These are phyloP conservation scores for Pneumocystis sp. DNA, from an alignment of 1,139 yeast genomes.

Conservation along the genomic window DNA sequence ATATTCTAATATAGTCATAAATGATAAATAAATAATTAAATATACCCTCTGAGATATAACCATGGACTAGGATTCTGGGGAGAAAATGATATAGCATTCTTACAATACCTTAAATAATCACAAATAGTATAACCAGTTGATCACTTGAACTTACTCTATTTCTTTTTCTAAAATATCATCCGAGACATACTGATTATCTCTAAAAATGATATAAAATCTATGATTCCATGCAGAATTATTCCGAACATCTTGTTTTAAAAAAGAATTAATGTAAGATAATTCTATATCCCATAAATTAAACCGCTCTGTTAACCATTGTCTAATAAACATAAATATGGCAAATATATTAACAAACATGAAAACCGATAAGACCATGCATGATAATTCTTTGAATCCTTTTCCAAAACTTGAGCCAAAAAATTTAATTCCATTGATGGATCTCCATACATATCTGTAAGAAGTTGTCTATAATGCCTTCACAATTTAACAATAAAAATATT, in stretches of 20 bases:
- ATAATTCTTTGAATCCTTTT: constrained; percentile 73
- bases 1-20: neutral
- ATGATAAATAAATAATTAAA: constrained; percentile 12
- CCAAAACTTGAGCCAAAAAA: constrained; percentile 24
- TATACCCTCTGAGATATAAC: constrained; percentile 56
- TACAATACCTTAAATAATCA: constrained; percentile 25
- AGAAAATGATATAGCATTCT: constrained; percentile 35
- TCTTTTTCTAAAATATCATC: constrained; percentile 15
- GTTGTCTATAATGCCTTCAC: constrained; percentile 3
- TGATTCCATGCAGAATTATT: constrained; percentile 95
- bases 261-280: constrained; percentile 34
- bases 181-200: constrained; percentile 15
- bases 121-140: constrained; percentile 18
- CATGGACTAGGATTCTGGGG: constrained; percentile 84
- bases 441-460: constrained; percentile 4
- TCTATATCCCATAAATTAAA: constrained; percentile 29
- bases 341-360: constrained; percentile 48
- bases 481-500: neutral
- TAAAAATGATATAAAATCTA: constrained; percentile 42
- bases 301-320: constrained; percentile 24
- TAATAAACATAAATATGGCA: constrained; percentile 31
- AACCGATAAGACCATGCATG: constrained; percentile 84
- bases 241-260: constrained; percentile 49
- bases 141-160: constrained; percentile 18
- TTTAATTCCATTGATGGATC: constrained; percentile 12